A percentile compares a stretch with the other conserved stretches of the same genome.
Evolutionary conservation across 768 basidiomycete species (phyloP).

Genomic region (Auriscalpium microsporum): DNA sequence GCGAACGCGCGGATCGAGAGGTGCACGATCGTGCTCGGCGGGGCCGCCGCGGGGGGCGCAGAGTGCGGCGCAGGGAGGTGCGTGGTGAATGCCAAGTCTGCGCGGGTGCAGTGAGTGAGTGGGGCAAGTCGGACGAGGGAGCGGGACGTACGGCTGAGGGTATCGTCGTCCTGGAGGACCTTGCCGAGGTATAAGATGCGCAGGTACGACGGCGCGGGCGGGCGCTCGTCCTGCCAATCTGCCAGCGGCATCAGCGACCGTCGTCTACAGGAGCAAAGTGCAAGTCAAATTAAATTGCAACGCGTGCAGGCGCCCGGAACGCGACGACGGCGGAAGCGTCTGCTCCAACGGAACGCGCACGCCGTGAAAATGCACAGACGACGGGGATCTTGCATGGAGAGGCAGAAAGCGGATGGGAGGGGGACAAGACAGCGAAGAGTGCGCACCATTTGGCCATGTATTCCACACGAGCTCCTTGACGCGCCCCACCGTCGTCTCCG

Average conservation of each 20-base stretch:
- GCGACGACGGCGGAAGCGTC: too few relatives aligned
- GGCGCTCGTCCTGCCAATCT: slow-evolving; percentile 77
- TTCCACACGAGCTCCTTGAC: slow-evolving; percentile 83
- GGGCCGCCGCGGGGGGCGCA: slow-evolving; percentile 16
- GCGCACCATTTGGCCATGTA: slow-evolving; percentile 65
- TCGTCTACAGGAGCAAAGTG: too few relatives aligned
- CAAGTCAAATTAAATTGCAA: too few relatives aligned
- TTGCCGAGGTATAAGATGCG: slow-evolving; percentile 70
- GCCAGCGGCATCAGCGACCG: slow-evolving; percentile 3
- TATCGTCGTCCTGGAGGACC: slow-evolving; percentile 80
- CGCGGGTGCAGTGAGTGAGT: not conserved
- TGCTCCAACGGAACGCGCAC: too few relatives aligned
- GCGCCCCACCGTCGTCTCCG: slow-evolving; percentile 63
- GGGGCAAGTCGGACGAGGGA: slow-evolving; percentile 2
- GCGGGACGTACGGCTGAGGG: slow-evolving; percentile 46
- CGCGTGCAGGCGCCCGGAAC: too few relatives aligned
- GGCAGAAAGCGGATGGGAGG: not conserved
- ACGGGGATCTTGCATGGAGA: too few relatives aligned
- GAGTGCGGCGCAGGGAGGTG: slow-evolving; percentile 11
- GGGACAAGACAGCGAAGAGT: slow-evolving; percentile 1
- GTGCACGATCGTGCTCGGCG: slow-evolving; percentile 59
- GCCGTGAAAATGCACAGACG: too few relatives aligned
- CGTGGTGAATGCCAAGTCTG: slow-evolving; percentile 26
- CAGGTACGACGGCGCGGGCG: slow-evolving; percentile 69
- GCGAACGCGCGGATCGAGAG: slow-evolving; percentile 60